Evolutionary conservation across 495 filamentous ascomycete species (phyloP), one percentile per base, ranked within the genome.

Genomic region (Aspergillus ellipticus): DNA sequence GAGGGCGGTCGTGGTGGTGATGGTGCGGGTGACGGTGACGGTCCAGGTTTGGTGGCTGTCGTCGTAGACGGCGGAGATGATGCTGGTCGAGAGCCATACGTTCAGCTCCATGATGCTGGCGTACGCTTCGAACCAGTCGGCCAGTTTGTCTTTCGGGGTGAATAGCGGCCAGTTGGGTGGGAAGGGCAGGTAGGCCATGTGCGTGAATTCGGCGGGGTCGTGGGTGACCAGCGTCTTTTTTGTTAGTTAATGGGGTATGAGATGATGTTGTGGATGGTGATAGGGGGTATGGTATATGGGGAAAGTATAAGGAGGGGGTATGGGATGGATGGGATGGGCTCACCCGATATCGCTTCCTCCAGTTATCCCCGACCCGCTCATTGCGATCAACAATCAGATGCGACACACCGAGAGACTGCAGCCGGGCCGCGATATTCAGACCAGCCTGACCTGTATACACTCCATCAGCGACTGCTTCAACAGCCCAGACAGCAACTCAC

Each of bases 111-210:
- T 79, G 24, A 82, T 68, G 22, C 77, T 82, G 41, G 85, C 88
- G 56, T 93, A 93, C 3, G 79, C 75, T 49, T 90, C 85, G 54
- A 92, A 84, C 82, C 87, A 92, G 47, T 89, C 84, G 16, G 81
- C 89, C 0, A 92, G 75, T 55, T 92, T 92, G 65, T 92, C 87
- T 65, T 91, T 91, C 0, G 89, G 89, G 0, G 86, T 88, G 61
- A 86, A 89, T 28, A 85, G 68, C 0, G 74, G 71, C 87, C 88
- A 92, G 55, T 75, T 78, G 0, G 79, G 71, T 0, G 89, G 88
- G 57, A 91, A 92, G 0, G 79, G 74, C 0, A 92, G 62, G 61
- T 90, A 92, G 1, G 89, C 85, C 69, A 90, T 68, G 63, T 92
- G 88, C 49, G 89, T 86, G 64, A 82, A 89, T 74, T 85, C 86